Evolutionary conservation across 202 grass and related monocot species (phyloP), one percentile per base, ranked within the genome.

Genomic region (Brachypodium distachyon): DNA sequence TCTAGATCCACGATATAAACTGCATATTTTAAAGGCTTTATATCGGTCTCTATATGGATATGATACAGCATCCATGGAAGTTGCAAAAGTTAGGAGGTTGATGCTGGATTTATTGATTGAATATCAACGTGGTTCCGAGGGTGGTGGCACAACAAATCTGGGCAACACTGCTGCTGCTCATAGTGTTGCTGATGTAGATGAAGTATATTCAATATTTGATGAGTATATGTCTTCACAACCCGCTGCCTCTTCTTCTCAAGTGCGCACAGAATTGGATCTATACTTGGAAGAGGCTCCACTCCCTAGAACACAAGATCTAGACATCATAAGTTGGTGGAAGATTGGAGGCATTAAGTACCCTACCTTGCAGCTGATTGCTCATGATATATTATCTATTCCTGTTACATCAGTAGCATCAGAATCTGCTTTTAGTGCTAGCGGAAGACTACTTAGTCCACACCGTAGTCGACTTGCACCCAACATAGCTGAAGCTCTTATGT

Each of bases 101-200:
- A 4, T 75, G 38, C n/a, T 2, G 4, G 27, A 59, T 3, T 32
- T 61, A 3, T 1, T 75, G 40, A 2, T 33, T 16, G 16, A 74
- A 21, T 75, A 60, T 7, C 54, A 61, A 60, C 18, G 19, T 11
- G 14, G 10, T 0, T 61, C 61, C 11, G 39, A 76, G 11, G 10
- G 21, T 6, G 17, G 49, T 3, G 56, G 18, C 9, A 73, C 29
- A 36, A 22, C 6, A 6, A 3, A 62, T 61, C 18, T 10, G 23
- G 1, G 5, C 6, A 18, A 0, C 1, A 37, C 0, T 1, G 21
- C 0, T 25, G 3, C 5, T 12, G 2, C 0, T 0, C 18, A 17
- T 0, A 26, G 33, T 36, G 33, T 5, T 4, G 9, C 19, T 25
- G 29, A 12, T 4, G 41, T 62, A 47, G 73, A 76, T 61, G 55